phyloP scores from a whole-genome alignment of 208 protist species.

The Trypanosoma congolense region DNA sequence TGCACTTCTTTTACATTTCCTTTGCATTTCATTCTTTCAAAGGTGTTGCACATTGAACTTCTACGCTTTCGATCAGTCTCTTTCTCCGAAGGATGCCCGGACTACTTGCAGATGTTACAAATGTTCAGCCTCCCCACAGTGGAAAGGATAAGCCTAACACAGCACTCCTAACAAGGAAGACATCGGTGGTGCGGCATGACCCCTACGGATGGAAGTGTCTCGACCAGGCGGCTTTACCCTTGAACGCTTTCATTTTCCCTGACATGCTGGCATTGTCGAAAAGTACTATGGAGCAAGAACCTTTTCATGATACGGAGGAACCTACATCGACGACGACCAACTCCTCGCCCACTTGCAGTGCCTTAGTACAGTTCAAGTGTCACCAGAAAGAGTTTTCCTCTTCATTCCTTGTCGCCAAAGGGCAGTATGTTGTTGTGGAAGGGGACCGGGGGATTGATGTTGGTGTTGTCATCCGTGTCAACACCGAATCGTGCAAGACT shows the following conservation, averaged over 20 bases:
- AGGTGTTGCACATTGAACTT: too few species aligned
- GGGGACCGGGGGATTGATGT: conserved; percentile 89
- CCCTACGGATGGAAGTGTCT: conserved; percentile 76
- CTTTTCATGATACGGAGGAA: conserved; percentile 40
- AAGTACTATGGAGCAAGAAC: conserved; percentile 23
- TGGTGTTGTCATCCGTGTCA: conserved; percentile 77
- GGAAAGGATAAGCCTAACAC: conserved; percentile 7
- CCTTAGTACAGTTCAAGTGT: conserved; percentile 86
- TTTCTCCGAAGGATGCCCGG: not conserved
- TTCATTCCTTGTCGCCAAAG: conserved; percentile 42
- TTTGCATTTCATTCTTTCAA: too few species aligned
- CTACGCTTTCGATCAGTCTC: not conserved
- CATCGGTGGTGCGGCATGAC: conserved; percentile 39
- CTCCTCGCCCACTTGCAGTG: conserved; percentile 36
- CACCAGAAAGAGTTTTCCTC: conserved; percentile 76
- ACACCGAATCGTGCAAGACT: conserved; percentile 33
- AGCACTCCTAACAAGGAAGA: not conserved
- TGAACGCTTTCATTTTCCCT: conserved; percentile 2
- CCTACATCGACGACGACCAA: conserved; percentile 23
- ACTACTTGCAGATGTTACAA: conserved; percentile 67
- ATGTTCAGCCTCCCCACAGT: conserved; percentile 31
- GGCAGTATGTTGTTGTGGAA: conserved; percentile 84
- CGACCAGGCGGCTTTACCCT: conserved; percentile 22
- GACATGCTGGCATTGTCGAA: conserved; percentile 10
- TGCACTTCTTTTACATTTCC: too few species aligned